Evolutionary conservation across 2,329 filamentous ascomycete species (phyloP).

Genomic region (Trichocomaceae sp.): DNA sequence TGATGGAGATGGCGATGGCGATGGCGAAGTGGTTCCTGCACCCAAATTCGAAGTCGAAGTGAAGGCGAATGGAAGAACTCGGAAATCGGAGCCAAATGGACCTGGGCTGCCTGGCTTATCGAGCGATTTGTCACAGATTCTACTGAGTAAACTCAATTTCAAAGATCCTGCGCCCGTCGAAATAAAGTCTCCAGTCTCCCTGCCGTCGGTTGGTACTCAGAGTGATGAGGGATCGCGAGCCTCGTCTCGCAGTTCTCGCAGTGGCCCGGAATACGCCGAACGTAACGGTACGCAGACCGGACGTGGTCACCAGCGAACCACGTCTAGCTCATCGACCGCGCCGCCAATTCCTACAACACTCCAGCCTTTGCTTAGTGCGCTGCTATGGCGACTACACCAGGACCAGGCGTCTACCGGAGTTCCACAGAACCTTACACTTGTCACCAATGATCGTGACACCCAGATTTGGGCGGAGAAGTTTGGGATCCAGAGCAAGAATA

Average conservation of each 20-base stretch:
- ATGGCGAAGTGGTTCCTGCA: slow-evolving; percentile 9
- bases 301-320: slow-evolving; percentile 26
- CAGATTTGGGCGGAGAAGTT: slow-evolving; percentile 44
- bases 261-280: slow-evolving; percentile 37
- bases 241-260: slow-evolving; percentile 41
- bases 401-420: slow-evolving; percentile 27
- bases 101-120: slow-evolving; percentile 11
- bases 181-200: slow-evolving; percentile 23
- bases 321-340: slow-evolving; percentile 27
- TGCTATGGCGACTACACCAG: slow-evolving; percentile 41
- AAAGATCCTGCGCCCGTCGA: slow-evolving; percentile 33
- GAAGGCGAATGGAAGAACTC: slow-evolving; percentile 18
- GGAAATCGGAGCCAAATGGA: slow-evolving; percentile 21
- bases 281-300: slow-evolving; percentile 14
- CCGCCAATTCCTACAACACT: slow-evolving; percentile 35
- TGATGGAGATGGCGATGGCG: background rate
- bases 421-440: slow-evolving; percentile 35
- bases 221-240: slow-evolving; percentile 39
- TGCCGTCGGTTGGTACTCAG: slow-evolving; percentile 36
- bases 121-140: slow-evolving; percentile 40
- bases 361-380: slow-evolving; percentile 39
- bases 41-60: slow-evolving; percentile 15
- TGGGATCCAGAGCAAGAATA: slow-evolving; percentile 42
- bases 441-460: slow-evolving; percentile 39
- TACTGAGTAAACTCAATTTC: slow-evolving; percentile 44